These are phyloP conservation scores for Tetrahymena thermophila DNA, from an alignment of 73 alveolate genomes.

Conservation along the genomic window DNA sequence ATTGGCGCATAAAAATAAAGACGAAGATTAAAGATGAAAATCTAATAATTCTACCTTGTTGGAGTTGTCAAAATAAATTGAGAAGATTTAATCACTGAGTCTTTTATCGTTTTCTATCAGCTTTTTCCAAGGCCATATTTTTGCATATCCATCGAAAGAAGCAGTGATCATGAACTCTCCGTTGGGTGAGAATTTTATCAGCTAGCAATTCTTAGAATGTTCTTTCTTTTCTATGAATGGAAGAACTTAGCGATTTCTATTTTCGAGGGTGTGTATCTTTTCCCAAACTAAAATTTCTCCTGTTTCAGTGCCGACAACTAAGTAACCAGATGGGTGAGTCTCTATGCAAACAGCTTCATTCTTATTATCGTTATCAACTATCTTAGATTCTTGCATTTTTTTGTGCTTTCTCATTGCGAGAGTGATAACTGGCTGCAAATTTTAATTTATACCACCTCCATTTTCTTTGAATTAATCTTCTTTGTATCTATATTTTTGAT, in stretches of 20 bases:
- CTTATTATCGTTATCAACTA: background rate
- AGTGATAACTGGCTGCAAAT: background rate
- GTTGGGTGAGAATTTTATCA: slow-evolving; percentile 13
- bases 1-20: background rate
- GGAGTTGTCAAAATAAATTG: background rate
- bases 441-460: background rate
- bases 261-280: slow-evolving; percentile 1
- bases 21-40: background rate
- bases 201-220: slow-evolving; percentile 13
- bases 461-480: background rate
- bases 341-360: slow-evolving; percentile 37
- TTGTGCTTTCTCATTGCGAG: background rate
- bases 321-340: slow-evolving; percentile 27
- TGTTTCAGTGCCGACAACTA: slow-evolving; percentile 34
- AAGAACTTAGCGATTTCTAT: background rate
- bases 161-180: slow-evolving; percentile 41
- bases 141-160: slow-evolving; percentile 40
- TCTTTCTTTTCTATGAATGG: slow-evolving; percentile 17
- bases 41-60: background rate
- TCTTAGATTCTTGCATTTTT: background rate
- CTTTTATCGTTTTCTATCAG: background rate
- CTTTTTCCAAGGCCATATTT: slow-evolving; percentile 27
- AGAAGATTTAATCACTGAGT: background rate
- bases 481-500: background rate
- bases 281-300: slow-evolving; percentile 38